Conservation (phyloP, 768 basidiomycete genomes). For the Kwoniella botswanensis region DNA sequence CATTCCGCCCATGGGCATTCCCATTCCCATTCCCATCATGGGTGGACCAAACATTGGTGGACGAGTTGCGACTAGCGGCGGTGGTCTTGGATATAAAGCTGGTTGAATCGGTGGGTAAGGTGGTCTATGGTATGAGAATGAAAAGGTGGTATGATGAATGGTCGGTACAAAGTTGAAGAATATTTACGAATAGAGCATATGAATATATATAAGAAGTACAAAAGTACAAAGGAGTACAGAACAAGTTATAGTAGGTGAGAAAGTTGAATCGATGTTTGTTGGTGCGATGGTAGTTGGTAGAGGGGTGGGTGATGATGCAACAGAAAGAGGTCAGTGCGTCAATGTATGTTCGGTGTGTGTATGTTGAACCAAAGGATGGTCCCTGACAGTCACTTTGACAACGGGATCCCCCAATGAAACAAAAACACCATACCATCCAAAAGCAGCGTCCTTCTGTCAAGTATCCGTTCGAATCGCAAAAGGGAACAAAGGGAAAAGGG, state of each 20-base stretch:
- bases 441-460: neutral
- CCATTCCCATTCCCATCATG: constrained; percentile 27
- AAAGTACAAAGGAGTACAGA: constrained; percentile 2
- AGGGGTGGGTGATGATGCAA: neutral
- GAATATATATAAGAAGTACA: constrained; percentile 6
- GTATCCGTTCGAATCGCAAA: neutral
- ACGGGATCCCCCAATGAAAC: neutral
- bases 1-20: constrained; percentile 26
- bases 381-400: constrained; percentile 13
- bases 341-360: neutral
- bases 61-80: constrained; percentile 21
- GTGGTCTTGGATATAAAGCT: constrained; percentile 26
- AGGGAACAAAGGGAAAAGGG: constrained; percentile 1
- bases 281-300: neutral
- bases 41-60: constrained; percentile 37
- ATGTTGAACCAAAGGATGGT: constrained; percentile 18
- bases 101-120: constrained; percentile 24
- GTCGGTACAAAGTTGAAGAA: neutral
- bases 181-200: constrained; percentile 2
- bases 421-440: neutral
- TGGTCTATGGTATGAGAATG: constrained; percentile 2
- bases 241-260: neutral
- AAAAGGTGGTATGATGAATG: neutral
- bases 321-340: constrained; percentile 10
- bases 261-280: neutral